These are phyloP conservation scores for Rugonectria rugulosa DNA, from an alignment of 2,329 filamentous ascomycete species.

Conservation along the genomic window DNA sequence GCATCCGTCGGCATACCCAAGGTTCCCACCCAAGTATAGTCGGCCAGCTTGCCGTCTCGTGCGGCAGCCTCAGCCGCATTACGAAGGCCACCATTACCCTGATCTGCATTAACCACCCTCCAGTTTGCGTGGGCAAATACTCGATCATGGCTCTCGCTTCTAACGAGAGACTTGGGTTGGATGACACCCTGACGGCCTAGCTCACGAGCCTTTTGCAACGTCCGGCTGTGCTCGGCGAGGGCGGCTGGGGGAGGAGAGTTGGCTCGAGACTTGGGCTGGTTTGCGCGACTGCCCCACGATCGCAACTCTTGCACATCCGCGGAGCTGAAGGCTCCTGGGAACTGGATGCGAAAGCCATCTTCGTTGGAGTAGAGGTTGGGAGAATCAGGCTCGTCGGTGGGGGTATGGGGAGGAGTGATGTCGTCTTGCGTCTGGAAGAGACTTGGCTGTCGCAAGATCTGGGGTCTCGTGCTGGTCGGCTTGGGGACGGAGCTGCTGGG, in stretches of 20 bases:
- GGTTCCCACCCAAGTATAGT: conserved; percentile 91
- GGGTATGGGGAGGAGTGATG: conserved; percentile 64
- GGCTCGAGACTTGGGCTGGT: conserved; percentile 81
- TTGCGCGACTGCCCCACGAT: conserved; percentile 76
- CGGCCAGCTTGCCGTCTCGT: conserved; percentile 71
- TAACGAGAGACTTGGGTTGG: conserved; percentile 59
- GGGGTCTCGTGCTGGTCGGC: conserved; percentile 5
- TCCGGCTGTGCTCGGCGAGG: conserved; percentile 72
- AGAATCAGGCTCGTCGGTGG: conserved; percentile 51
- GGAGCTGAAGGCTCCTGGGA: conserved; percentile 61
- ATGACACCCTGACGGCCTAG: conserved; percentile 64
- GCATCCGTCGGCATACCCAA: conserved; percentile 94
- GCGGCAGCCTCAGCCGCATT: conserved; percentile 85
- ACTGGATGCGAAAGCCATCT: conserved; percentile 65
- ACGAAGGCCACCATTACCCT: conserved; percentile 90
- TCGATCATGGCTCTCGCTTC: conserved; percentile 71
- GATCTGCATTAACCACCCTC: conserved; percentile 83
- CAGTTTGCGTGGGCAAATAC: conserved; percentile 82
- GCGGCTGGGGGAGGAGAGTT: conserved; percentile 78
- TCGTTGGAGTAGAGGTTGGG: conserved; percentile 64
- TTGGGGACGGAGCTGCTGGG: conserved; percentile 30
- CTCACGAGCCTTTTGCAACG: conserved; percentile 64
- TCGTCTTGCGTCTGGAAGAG: conserved; percentile 58
- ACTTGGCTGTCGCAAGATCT: conserved; percentile 53
- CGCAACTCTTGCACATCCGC: conserved; percentile 79